These are phyloP conservation scores for Arachis hypogaea DNA, from an alignment of 306 rosid genomes.

Conservation along the genomic window DNA sequence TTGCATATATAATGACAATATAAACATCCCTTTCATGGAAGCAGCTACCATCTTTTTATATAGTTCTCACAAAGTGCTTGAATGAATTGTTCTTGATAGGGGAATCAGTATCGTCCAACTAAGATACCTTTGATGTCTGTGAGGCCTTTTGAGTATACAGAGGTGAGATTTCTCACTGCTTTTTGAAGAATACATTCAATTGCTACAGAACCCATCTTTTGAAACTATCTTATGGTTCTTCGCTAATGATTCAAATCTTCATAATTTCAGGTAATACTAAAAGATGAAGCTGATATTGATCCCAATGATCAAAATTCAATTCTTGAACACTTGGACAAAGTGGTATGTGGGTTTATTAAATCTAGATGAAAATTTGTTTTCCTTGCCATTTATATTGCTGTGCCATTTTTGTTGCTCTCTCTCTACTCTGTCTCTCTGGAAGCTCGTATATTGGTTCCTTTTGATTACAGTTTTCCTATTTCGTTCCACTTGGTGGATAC, in stretches of 20 bases:
- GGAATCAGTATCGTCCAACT: conserved; percentile 96
- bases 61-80: conserved; percentile 28
- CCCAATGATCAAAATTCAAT: conserved; percentile 88
- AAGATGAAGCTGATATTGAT: conserved; percentile 86
- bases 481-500: conserved; percentile 22
- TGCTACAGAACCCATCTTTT: conserved; percentile 17
- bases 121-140: conserved; percentile 91
- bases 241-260: conserved; percentile 41
- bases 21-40: conserved; percentile 23
- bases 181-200: conserved; percentile 21
- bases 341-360: conserved; percentile 54
- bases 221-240: conserved; percentile 35
- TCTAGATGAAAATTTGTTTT: conserved; percentile 6
- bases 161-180: conserved; percentile 54
- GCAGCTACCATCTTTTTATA: conserved; percentile 24
- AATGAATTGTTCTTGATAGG: conserved; percentile 54
- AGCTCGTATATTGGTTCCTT: conserved; percentile 21
- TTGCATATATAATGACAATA: conserved; percentile 42
- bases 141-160: conserved; percentile 93
- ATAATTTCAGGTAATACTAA: conserved; percentile 70
- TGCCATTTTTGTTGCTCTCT: conserved; percentile 20
- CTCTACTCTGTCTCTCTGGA: neutral
- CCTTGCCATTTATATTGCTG: conserved; percentile 13
- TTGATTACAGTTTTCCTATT: conserved; percentile 13
- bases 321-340: conserved; percentile 90